Evolutionary conservation across 768 basidiomycete species (phyloP), one percentile per base, ranked within the genome.

Genomic region (Rhodosporidiobolus sp.): DNA sequence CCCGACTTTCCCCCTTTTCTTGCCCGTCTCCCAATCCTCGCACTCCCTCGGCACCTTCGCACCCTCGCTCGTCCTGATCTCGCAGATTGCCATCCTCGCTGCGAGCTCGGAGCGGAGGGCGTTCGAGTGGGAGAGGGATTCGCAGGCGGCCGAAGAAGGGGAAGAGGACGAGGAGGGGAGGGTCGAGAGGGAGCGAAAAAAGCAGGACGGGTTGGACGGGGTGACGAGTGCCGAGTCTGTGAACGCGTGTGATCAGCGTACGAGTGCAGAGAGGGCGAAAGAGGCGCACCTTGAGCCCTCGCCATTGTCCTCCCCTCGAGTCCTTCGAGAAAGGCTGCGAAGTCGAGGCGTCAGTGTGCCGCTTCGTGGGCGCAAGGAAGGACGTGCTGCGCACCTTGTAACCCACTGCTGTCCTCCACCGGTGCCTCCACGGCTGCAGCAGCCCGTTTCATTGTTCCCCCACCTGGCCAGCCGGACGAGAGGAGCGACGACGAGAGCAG

Each of bases 11-110:
- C 30, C 49, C 24, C 49, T 22, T 30, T 45, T 62, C 49, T 17
- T 62, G 22, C 46, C 61, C 17, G 34, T 14, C 48, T 62, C 46
- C 61, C 61, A 62, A 24, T 62, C 61, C 26, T 30, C 24, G 30
- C 61, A 62, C 34, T 62, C 61, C 61, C 49, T 62, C 48, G 61
- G 61, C 20, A 62, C 46, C 32, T 35, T 62, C 28, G 30, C 46
- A 5, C 46, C 59, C 30, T 24, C 32, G 17, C 11, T 20, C 32
- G 61, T 62, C 19, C 32, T 6, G 48, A 62, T 62, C 46, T 62
- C 61, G 61, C 61, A 62, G 48, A 62, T 7, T 48, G 61, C 61
- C 61, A 62, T 49, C 32, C 20, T 7, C 5, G 61, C 61, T 34
- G 61, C 46, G 20, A 35, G 19, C 10, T 11, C 46, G 9, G 61